Conservation (phyloP, 1,284 basidiomycete genomes). For the Pseudozyma thailandica region DNA sequence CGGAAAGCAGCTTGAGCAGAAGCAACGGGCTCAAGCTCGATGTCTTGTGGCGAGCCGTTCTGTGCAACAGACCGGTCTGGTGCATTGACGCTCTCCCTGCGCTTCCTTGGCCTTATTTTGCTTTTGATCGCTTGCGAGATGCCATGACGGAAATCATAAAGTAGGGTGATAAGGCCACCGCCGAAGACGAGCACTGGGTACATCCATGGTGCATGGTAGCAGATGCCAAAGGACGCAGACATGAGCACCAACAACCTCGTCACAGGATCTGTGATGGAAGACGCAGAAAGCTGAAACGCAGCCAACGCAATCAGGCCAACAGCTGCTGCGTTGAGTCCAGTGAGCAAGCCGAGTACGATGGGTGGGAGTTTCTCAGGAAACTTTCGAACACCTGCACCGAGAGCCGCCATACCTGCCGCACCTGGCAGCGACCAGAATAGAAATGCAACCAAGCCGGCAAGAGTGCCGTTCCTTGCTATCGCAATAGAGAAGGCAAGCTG, state of each 20-base stretch:
- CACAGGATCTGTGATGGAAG: conserved; percentile 72
- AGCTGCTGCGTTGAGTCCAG: conserved; percentile 74
- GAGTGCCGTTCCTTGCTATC: conserved; percentile 67
- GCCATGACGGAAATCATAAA: conserved; percentile 63
- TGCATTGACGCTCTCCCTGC: not conserved
- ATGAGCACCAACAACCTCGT: conserved; percentile 72
- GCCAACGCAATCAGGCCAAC: conserved; percentile 75
- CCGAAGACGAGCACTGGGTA: conserved; percentile 68
- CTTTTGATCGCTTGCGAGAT: conserved; percentile 4
- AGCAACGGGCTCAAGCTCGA: conserved; percentile 39
- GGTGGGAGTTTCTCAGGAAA: conserved; percentile 71
- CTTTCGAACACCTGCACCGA: conserved; percentile 72
- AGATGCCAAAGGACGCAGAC: conserved; percentile 72
- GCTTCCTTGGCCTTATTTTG: not conserved
- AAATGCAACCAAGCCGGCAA: conserved; percentile 68
- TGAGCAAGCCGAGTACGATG: conserved; percentile 73
- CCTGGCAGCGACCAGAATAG: conserved; percentile 71
- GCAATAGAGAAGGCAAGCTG: conserved; percentile 70
- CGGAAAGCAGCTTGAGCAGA: conserved; percentile 3
- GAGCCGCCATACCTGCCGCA: conserved; percentile 72
- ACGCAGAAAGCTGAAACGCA: conserved; percentile 72
- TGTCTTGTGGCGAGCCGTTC: conserved; percentile 19
- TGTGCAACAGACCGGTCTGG: conserved; percentile 1
- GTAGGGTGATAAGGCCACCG: conserved; percentile 65
- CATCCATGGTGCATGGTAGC: conserved; percentile 71